Conservation (phyloP, 148 eudicot genomes). For the Dianthus caryophyllus region DNA sequence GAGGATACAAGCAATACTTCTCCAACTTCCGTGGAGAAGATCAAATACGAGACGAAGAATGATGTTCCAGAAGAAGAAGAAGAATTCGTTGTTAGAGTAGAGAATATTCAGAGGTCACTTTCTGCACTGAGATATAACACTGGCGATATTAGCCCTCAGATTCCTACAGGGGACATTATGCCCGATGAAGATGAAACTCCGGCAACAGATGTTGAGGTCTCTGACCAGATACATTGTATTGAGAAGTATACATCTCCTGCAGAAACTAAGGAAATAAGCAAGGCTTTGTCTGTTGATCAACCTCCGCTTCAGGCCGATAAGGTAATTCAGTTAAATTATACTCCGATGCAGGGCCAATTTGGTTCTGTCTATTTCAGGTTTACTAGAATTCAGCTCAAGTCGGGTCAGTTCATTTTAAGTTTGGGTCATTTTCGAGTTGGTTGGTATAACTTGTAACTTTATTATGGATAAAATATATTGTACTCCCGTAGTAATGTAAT, state of each 20-base stretch:
- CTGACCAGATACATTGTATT: slow-evolving; percentile 17
- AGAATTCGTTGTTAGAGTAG: slow-evolving; percentile 31
- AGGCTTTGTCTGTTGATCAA: slow-evolving; percentile 38
- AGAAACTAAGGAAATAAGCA: slow-evolving; percentile 28
- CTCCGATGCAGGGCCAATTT: too few species aligned
- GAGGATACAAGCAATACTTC: slow-evolving; percentile 23
- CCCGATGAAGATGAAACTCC: slow-evolving; percentile 43
- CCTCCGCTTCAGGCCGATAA: slow-evolving; percentile 29
- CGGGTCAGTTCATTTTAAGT: too few species aligned
- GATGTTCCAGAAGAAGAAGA: slow-evolving; percentile 36
- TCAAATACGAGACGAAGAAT: slow-evolving; percentile 32
- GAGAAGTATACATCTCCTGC: slow-evolving; percentile 13
- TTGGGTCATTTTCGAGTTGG: slow-evolving; percentile 29
- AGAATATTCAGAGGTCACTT: slow-evolving; percentile 35
- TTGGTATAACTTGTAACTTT: too few species aligned
- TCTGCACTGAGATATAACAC: slow-evolving; percentile 35
- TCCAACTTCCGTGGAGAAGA: slow-evolving; percentile 30
- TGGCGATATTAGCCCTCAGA: slow-evolving; percentile 30
- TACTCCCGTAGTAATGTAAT: too few species aligned
- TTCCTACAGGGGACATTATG: slow-evolving; percentile 24
- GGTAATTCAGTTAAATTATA: too few species aligned
- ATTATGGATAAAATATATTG: too few species aligned
- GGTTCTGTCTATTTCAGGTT: too few species aligned
- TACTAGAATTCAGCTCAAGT: too few species aligned
- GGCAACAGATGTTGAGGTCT: slow-evolving; percentile 25